Conservation (phyloP, 176 grass and related monocot genomes). For the Ensete ventricosum region DNA sequence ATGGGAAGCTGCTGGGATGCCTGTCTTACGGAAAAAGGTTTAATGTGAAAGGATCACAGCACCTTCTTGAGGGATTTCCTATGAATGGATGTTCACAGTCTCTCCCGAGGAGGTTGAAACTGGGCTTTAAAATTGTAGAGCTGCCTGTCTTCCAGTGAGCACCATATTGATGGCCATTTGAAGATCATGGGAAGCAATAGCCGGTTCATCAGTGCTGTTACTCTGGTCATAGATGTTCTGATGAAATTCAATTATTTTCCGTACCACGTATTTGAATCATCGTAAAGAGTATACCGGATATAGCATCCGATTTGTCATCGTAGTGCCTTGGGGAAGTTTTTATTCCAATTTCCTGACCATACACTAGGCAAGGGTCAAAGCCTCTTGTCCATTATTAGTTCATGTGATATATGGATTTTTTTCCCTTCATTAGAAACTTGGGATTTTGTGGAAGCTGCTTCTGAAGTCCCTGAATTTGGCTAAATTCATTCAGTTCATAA, state of each 20-base stretch:
- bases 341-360: neutral
- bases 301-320: no score
- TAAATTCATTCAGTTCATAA: neutral
- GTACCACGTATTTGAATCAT: slow-evolving; percentile 1
- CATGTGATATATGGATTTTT: neutral
- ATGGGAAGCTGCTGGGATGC: neutral
- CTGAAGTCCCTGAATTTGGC: neutral
- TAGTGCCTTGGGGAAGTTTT: neutral
- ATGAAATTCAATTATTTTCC: slow-evolving; percentile 13
- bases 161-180: neutral
- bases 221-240: slow-evolving; percentile 14
- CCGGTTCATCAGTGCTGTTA: neutral
- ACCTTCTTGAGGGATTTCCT: neutral
- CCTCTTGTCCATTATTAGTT: slow-evolving; percentile 1
- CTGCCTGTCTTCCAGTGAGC: neutral
- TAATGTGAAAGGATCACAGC: neutral
- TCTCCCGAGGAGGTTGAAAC: neutral
- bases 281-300: neutral
- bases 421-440: neutral
- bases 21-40: neutral
- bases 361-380: neutral
- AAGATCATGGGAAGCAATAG: slow-evolving; percentile 21
- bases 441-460: neutral
- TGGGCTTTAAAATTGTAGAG: neutral
- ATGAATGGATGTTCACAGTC: neutral